These are phyloP conservation scores for Cyclostephanos invisitatus DNA, from an alignment of 108 stramenopile genomes.

Conservation along the genomic window DNA sequence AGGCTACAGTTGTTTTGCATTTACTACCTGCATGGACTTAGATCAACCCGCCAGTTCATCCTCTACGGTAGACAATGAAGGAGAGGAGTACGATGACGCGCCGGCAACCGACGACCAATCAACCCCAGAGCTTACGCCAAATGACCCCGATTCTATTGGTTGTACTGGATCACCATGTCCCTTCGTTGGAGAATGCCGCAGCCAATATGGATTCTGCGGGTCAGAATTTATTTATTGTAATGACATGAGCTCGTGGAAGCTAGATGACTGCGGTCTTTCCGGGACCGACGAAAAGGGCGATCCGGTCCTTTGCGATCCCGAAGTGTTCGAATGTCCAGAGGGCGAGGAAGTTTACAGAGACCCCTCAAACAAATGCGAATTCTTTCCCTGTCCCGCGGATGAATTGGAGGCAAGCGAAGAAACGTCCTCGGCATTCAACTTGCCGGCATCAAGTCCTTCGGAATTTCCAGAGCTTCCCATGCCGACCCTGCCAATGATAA, in stretches of 20 bases:
- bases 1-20: conserved; percentile 38
- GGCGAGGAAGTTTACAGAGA: conserved; percentile 39
- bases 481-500: conserved; percentile 43
- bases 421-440: conserved; percentile 12
- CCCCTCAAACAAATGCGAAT: conserved; percentile 39
- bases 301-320: conserved; percentile 38
- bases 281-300: conserved; percentile 37
- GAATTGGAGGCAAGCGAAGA: conserved; percentile 11
- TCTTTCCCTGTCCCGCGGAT: conserved; percentile 34
- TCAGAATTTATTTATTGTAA: conserved; percentile 44
- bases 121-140: background rate
- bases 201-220: conserved; percentile 50
- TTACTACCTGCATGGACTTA: conserved; percentile 29
- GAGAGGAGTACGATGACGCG: background rate
- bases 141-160: background rate
- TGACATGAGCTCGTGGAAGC: conserved; percentile 38
- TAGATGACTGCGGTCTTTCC: conserved; percentile 42
- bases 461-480: conserved; percentile 30
- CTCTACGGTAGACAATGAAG: background rate
- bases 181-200: conserved; percentile 19
- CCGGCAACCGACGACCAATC: background rate
- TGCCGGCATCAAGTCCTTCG: conserved; percentile 25
- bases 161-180: conserved; percentile 27
- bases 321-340: conserved; percentile 32
- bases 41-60: background rate